A percentile compares a stretch with the other conserved stretches of the same genome.
Evolutionary conservation across 164 flowering plant genomes (phyloP).

Genomic region (Berberis thunbergii): DNA sequence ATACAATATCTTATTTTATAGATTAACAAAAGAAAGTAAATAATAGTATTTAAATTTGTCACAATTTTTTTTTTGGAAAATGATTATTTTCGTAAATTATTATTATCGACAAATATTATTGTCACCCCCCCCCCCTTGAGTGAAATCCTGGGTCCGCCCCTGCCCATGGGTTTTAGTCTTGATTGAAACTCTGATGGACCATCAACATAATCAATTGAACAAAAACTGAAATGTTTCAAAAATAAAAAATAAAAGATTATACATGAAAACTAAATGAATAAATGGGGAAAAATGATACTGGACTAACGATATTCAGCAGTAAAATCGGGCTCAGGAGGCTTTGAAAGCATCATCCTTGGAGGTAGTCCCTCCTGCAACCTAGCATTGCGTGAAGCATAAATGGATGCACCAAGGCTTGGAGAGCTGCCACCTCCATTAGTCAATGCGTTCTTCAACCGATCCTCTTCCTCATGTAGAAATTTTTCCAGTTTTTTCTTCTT

Average conservation of each 20-base stretch:
- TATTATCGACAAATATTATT: no score
- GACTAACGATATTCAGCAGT: slow-evolving; percentile 21
- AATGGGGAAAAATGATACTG: background rate
- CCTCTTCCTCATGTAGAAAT: slow-evolving; percentile 61
- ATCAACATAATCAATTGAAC: no score
- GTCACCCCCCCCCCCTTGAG: no score
- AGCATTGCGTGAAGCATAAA: slow-evolving; percentile 57
- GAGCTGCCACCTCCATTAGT: slow-evolving; percentile 47
- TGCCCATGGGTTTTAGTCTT: no score
- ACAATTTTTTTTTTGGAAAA: no score
- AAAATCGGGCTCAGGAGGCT: slow-evolving; percentile 54
- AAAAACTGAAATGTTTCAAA: no score
- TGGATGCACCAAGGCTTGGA: slow-evolving; percentile 76
- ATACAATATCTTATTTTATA: no score
- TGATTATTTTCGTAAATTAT: no score
- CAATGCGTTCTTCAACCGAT: slow-evolving; percentile 58
- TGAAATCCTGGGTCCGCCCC: no score
- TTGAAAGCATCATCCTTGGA: slow-evolving; percentile 31
- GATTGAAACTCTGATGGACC: no score
- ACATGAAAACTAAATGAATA: background rate
- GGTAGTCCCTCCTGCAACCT: slow-evolving; percentile 37
- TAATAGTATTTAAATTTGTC: no score
- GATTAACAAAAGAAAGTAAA: no score
- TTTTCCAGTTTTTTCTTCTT: slow-evolving; percentile 61
- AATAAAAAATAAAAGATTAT: background rate